Percentiles rank a stretch among this genome's conserved stretches.
Conservation (phyloP, 768 basidiomycete species). For the Sarcomyxa edulis region DNA sequence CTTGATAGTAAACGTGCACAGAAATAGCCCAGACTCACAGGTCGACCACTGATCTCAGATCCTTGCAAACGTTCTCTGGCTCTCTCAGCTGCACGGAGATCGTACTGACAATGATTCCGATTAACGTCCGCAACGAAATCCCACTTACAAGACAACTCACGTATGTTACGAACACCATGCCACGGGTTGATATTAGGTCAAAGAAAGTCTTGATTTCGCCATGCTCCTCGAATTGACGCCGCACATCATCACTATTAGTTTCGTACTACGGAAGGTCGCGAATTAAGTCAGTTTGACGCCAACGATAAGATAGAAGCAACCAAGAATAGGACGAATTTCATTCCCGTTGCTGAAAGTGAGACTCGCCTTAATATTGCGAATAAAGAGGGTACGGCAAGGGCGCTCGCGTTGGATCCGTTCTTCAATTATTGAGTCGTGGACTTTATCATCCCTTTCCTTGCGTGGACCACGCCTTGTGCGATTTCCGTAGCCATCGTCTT, state of each 20-base stretch:
- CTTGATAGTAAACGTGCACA: slow-evolving; percentile 7
- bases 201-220: slow-evolving; percentile 98
- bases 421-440: slow-evolving; percentile 89
- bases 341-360: slow-evolving; percentile 6
- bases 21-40: slow-evolving; percentile 51
- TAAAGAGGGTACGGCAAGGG: slow-evolving; percentile 93
- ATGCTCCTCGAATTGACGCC: slow-evolving; percentile 82
- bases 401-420: slow-evolving; percentile 91
- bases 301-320: slow-evolving; percentile 5
- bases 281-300: not conserved
- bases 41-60: slow-evolving; percentile 79
- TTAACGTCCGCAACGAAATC: too few species aligned
- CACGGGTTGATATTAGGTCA: slow-evolving; percentile 88
- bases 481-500: slow-evolving; percentile 37
- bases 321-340: not conserved
- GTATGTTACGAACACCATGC: slow-evolving; percentile 99
- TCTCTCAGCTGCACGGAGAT: slow-evolving; percentile 87
- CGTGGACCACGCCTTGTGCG: slow-evolving; percentile 46
- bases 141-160: slow-evolving; percentile 64
- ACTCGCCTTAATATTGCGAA: slow-evolving; percentile 97
- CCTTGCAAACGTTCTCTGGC: slow-evolving; percentile 90
- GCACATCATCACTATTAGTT: slow-evolving; percentile 81
- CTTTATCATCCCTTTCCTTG: slow-evolving; percentile 83
- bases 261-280: slow-evolving; percentile 58
- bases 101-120: slow-evolving; percentile 65